Conservation (phyloP, 1,139 yeast species). For the Hansenula anomala region DNA sequence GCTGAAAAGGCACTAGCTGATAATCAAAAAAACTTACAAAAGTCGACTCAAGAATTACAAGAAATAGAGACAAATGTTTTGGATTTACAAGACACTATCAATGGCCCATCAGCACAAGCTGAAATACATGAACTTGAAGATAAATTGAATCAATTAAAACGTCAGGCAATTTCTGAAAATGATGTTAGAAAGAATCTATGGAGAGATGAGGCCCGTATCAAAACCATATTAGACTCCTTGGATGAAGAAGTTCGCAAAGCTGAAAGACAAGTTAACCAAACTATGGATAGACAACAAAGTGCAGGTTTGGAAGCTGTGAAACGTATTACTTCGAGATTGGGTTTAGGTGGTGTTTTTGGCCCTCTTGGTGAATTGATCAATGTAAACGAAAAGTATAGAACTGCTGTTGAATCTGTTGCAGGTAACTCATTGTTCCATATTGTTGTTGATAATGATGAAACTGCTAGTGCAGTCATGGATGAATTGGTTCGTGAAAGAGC, state of each 20-base stretch:
- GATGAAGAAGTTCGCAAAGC: conserved; percentile 53
- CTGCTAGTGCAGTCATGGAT: conserved; percentile 76
- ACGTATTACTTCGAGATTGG: conserved; percentile 50
- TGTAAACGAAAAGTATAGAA: conserved; percentile 77
- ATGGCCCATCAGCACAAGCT: conserved; percentile 29
- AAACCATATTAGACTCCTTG: conserved; percentile 51
- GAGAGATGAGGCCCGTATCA: conserved; percentile 72
- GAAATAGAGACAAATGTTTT: conserved; percentile 26
- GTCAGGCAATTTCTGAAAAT: conserved; percentile 38
- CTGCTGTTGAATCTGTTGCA: conserved; percentile 85
- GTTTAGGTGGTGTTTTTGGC: conserved; percentile 68
- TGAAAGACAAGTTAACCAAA: conserved; percentile 56
- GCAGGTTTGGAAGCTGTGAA: conserved; percentile 67
- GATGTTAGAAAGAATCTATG: conserved; percentile 72
- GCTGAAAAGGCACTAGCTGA: conserved; percentile 20
- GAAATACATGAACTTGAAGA: conserved; percentile 26
- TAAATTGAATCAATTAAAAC: conserved; percentile 31
- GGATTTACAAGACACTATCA: conserved; percentile 33
- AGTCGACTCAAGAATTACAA: conserved; percentile 13
- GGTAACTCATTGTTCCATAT: conserved; percentile 84
- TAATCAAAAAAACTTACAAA: conserved; percentile 10
- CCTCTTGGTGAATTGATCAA: conserved; percentile 78
- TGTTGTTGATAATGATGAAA: conserved; percentile 83
- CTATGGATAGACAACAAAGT: conserved; percentile 70
- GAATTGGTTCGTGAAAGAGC: conserved; percentile 65